A percentile compares a stretch with the other conserved stretches of the same genome.
These are phyloP conservation scores for Penicillium mononematosum DNA, from an alignment of 495 filamentous ascomycete species.

Conservation along the genomic window DNA sequence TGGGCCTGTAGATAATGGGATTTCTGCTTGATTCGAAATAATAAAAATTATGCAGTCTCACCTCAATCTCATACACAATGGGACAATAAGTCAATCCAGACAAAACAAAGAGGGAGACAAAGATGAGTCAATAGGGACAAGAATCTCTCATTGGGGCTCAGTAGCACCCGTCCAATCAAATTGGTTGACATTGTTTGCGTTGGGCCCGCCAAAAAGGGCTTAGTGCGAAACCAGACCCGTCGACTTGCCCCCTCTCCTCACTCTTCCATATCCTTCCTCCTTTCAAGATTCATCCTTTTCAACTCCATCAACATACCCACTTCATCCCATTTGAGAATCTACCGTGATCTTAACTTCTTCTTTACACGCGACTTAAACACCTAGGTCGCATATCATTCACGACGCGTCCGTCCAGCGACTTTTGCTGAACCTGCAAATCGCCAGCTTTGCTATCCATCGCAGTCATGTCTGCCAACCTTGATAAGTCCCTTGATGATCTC, in stretches of 20 bases:
- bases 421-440: slow-evolving; percentile 12
- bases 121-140: not conserved
- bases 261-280: slow-evolving; percentile 11
- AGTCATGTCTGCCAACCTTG: slow-evolving; percentile 86
- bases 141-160: not conserved
- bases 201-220: not conserved
- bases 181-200: not conserved
- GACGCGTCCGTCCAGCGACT: slow-evolving; percentile 19
- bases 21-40: not conserved
- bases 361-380: slow-evolving; percentile 16
- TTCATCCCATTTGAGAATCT: not conserved
- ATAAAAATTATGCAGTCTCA: not conserved
- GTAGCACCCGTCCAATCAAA: not conserved
- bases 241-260: slow-evolving; percentile 16
- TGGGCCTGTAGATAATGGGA: slow-evolving; percentile 25
- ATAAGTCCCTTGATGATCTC: slow-evolving; percentile 94
- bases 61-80: not conserved
- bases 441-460: slow-evolving; percentile 20
- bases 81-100: not conserved
- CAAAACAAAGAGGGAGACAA: not conserved
- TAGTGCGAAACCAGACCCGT: slow-evolving; percentile 6
- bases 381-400: slow-evolving; percentile 13
- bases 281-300: slow-evolving; percentile 10
- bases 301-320: not conserved
- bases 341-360: not conserved